Evolutionary conservation across 352 stramenopile species (phyloP), one percentile per base, ranked within the genome.

Genomic region (Globisporangium spinosum): DNA sequence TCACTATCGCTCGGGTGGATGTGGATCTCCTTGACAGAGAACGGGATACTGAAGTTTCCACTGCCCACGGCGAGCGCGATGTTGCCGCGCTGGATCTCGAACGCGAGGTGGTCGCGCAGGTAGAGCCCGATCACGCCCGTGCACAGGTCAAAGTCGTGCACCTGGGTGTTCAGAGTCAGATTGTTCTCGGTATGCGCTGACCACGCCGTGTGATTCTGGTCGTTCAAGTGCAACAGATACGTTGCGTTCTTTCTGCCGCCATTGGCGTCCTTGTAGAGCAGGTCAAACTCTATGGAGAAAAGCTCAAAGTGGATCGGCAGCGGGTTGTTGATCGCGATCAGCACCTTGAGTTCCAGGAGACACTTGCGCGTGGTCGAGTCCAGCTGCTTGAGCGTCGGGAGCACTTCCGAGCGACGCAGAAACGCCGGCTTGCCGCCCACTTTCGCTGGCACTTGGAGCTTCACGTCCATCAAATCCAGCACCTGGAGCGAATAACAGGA

Each of bases 221-320:
- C 69, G 34, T 90, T 73, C 13, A 93, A 64, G 51, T 85, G 82
- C 10, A 77, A 45, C 1, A 91, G 72, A 25, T 89, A 79, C 12
- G 60, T 77, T 13, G 76, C 51, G 12, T 64, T 62, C 4, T 67
- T 58, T n/a, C 64, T 63, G 20, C 60, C 53, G 27, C 54, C 25
- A 43, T 73, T 57, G n/a, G 63, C 62, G 55, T 72, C 77, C 64
- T 80, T 78, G 68, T 93, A 95, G 10, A 89, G 64, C 20, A 95
- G 60, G 47, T 95, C 79, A 20, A 93, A 82, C 61, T 89, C 73
- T 17, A 93, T 75, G 13, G 74, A 72, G 45, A 83, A 89, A 15
- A 95, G 79, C 58, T 90, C 75, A 35, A 95, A 88, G 49, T 81
- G 72, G 64, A 95, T 90, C 38, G 87, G 87, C 38, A 95, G 69